Evolutionary conservation across 208 protist species (phyloP).

Genomic region (Endotrypanum monterogeii): DNA sequence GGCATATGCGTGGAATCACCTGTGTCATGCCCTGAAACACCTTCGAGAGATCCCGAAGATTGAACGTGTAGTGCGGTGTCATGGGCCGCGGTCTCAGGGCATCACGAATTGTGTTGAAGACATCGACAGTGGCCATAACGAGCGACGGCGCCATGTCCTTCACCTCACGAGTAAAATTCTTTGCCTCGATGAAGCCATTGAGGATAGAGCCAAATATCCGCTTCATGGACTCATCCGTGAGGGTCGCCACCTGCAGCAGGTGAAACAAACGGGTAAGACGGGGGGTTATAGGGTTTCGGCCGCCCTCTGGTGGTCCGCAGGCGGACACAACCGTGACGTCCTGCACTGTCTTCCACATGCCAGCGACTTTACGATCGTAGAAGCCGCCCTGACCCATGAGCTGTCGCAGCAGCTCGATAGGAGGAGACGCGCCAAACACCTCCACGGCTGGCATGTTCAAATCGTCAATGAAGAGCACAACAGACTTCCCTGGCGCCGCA

Average conservation of each 20-base stretch:
- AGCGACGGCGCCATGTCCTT: conserved; percentile 61
- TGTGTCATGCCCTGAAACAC: conserved; percentile 95
- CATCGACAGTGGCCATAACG: conserved; percentile 88
- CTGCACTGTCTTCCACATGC: conserved; percentile 95
- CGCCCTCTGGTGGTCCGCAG: conserved; percentile 96
- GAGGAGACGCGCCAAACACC: conserved; percentile 96
- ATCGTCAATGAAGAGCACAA: conserved; percentile 98
- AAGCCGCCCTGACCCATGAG: conserved; percentile 96
- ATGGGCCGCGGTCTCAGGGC: conserved; percentile 94
- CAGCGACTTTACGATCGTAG: conserved; percentile 95
- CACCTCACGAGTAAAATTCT: conserved; percentile 88
- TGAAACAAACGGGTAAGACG: conserved; percentile 96
- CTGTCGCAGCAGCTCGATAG: conserved; percentile 98
- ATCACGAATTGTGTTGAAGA: conserved; percentile 92
- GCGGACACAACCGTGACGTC: conserved; percentile 95
- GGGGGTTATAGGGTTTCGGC: conserved; percentile 93
- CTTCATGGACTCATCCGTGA: conserved; percentile 94
- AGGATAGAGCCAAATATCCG: conserved; percentile 95
- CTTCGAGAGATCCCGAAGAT: conserved; percentile 97
- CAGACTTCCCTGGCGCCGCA: conserved; percentile 90
- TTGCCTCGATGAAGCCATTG: conserved; percentile 87
- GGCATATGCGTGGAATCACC: conserved; percentile 86
- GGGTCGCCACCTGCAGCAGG: conserved; percentile 92
- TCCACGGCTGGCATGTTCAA: conserved; percentile 98
- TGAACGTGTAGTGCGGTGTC: conserved; percentile 99